Evolutionary conservation across 2,329 filamentous ascomycete species (phyloP).

Genomic region (Pseudodiploospora longispora): DNA sequence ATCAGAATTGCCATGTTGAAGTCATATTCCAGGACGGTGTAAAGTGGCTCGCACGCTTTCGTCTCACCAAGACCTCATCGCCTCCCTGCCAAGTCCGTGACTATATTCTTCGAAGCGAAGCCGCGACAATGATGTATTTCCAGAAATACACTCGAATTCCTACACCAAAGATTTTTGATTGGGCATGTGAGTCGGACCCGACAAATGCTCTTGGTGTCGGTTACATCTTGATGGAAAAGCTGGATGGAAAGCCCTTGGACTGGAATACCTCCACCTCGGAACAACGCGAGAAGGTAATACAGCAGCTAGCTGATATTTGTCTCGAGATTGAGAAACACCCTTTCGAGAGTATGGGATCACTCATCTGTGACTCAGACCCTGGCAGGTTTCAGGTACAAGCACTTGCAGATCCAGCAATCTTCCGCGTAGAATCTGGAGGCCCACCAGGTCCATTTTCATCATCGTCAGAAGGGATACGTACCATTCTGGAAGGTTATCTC

Average conservation of each 20-base stretch:
- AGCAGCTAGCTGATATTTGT: conserved; percentile 8
- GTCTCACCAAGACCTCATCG: conserved; percentile 10
- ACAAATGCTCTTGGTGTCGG: conserved; percentile 8
- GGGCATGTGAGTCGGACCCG: conserved; percentile 9
- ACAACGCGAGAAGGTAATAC: conserved; percentile 9
- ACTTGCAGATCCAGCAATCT: no score
- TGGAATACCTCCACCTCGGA: conserved; percentile 7
- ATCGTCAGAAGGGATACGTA: no score
- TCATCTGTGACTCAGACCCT: no score
- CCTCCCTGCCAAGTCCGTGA: conserved; percentile 11
- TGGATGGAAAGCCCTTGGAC: conserved; percentile 9
- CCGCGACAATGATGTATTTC: conserved; percentile 8
- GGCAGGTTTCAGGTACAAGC: conserved; percentile 23
- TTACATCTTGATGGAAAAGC: conserved; percentile 10
- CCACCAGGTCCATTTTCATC: conserved; percentile 29
- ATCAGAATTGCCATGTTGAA: conserved; percentile 10
- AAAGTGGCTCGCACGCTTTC: conserved; percentile 12
- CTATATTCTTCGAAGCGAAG: conserved; percentile 11
- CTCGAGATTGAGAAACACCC: conserved; percentile 9
- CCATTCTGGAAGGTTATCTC: no score
- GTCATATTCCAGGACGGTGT: conserved; percentile 11
- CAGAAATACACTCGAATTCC: conserved; percentile 9
- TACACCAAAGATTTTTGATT: conserved; percentile 10
- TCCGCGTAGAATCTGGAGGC: no score
- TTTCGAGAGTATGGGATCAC: no score